Percentiles rank a stretch among this genome's conserved stretches.
Conservation (phyloP, 2,329 filamentous ascomycete species). For the Orbilia oligospora region DNA sequence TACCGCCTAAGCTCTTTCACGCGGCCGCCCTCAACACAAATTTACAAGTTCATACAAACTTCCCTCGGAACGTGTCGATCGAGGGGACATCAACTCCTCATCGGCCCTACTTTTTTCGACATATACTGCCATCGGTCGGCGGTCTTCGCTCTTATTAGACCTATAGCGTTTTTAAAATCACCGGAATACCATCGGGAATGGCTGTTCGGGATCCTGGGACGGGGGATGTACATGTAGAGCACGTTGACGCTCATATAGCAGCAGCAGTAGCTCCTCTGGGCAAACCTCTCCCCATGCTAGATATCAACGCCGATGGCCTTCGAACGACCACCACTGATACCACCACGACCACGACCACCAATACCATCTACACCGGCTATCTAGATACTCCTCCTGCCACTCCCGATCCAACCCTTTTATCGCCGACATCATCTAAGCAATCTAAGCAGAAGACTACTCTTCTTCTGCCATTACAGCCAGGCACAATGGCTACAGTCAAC, state of each 20-base stretch:
- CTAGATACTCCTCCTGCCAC: conserved; percentile 51
- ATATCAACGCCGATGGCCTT: neutral
- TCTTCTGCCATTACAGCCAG: neutral
- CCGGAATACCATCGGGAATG: conserved; percentile 1
- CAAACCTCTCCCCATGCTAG: neutral
- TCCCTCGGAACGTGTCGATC: neutral
- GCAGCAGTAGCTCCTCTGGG: neutral
- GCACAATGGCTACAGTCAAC: neutral
- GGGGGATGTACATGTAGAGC: conserved; percentile 12
- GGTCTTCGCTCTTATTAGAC: neutral
- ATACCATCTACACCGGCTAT: neutral
- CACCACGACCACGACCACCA: too few relatives aligned
- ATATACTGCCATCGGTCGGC: neutral
- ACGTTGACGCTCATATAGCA: conserved; percentile 3
- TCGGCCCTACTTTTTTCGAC: neutral
- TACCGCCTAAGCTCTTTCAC: too few relatives aligned
- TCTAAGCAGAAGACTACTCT: neutral
- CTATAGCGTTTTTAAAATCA: neutral
- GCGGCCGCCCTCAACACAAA: neutral
- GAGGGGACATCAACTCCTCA: neutral
- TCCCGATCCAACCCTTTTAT: conserved; percentile 23
- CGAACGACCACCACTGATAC: neutral
- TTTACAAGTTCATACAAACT: neutral
- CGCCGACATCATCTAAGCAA: neutral
- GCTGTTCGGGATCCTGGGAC: neutral